Evolutionary conservation across 305 asterid species (phyloP), one percentile per base, ranked within the genome.

Genomic region (Euphrasia arctica): DNA sequence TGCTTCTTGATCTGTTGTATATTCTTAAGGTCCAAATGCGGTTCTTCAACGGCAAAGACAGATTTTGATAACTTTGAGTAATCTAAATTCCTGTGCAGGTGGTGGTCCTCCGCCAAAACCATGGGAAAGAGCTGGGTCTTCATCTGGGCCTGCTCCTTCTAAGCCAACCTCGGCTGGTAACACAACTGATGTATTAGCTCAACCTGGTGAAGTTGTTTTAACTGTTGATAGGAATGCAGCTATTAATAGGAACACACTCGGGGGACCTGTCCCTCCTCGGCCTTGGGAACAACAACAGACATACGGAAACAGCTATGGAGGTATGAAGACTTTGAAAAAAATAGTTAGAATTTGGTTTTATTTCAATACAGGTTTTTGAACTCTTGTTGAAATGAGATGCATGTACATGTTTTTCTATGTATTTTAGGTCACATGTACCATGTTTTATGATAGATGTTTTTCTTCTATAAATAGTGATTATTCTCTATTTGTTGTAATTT

Each of bases 211-310:
- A 74, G 75, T 79, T 76, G 96, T 93, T 77, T 68, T 95, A 52
- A 66, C 86, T 11, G 72, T 87, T 50, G 74, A 76, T 72, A 65
- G 79, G 76, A 89, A 62, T 72, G 49, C 85, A 27, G 36, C 77
- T 62, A 79, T 71, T 51, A 86, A 77, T 70, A 74, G 77, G 64
- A 91, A 68, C 70, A 39, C 92, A 25, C 80, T 90, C 27, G 90
- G 83, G 60, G 78, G 97, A 75, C 91, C 99, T 15, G 84, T 93
- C 25, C 97, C 99, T 31, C 7, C 91, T 25, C 82, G 99, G 78
- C 99, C 96, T 43, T 88, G 99, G 97, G 96, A 93, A 74, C 97
- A 90, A 67, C 93, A 79, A 67, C 93, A 79, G 78, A 76, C 90
- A 18, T 84, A 82, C 58, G 88, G 91, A 57, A 85, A 66, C 84